Evolutionary conservation across 192 early-diverging fungal species (phyloP), one percentile per base, ranked within the genome.

Genomic region (Backusella westeae): DNA sequence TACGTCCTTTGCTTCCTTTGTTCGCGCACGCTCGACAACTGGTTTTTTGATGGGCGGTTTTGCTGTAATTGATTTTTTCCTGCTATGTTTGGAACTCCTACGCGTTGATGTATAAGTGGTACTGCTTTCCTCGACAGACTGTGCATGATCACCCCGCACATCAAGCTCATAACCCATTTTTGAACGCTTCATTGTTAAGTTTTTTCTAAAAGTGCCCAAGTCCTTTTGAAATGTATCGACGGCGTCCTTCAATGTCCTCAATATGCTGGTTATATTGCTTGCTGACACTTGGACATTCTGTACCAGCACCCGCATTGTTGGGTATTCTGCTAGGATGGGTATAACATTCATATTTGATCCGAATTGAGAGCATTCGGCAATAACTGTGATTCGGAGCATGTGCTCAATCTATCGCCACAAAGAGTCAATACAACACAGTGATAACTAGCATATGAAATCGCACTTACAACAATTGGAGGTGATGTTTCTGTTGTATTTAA

Each of bases 281-380:
- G 53, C 35, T 3, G 78, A 86, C 9, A 90, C 76, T 26, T 78
- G 38, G 8, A 85, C 77, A 75, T 87, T 84, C 69, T 88, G 83
- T n/a, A 90, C 65, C 1, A 90, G 59, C 8, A 88, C 86, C 15
- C 83, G 80, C 86, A 90, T 84, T 6, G 89, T 90, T n/a, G 89
- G 89, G 53, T 85, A 90, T 72, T 86, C 81, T 53, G 82, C 83
- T 32, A 90, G 68, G 53, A 85, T 80, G n/a, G 85, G 86, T 78
- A 88, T 86, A 17, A 87, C 80, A 73, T 88, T 83, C 49, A 86
- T 66, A 69, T 88, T 90, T 26, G 87, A 87, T 63, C 86, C 87
- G 70, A 90, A 90, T 72, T 90, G 87, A 0, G 89, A 88, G 38
- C 89, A 87, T 70, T 90, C 89, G 4, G 86, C 87, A 26, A 90